A percentile compares a stretch with the other conserved stretches of the same genome.
Conservation (phyloP, 768 basidiomycete genomes). For the Leccinum boreale region DNA sequence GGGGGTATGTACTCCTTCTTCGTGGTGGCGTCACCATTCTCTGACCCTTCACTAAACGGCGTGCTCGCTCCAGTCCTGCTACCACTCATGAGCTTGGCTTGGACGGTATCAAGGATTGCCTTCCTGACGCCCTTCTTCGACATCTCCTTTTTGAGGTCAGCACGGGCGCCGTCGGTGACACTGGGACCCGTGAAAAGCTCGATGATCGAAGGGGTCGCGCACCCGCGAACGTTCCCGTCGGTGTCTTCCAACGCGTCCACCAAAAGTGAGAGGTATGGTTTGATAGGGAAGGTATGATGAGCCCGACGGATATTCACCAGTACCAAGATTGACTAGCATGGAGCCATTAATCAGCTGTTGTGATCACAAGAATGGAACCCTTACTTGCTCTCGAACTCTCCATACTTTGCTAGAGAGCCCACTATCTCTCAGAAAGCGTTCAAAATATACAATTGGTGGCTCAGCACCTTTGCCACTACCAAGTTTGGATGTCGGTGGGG, state of each 20-base stretch:
- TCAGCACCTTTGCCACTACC: constrained; percentile 61
- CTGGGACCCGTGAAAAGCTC: constrained; percentile 82
- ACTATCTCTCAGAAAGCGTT: constrained; percentile 65
- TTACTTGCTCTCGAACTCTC: constrained; percentile 84
- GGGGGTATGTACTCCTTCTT: constrained; percentile 72
- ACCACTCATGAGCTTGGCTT: constrained; percentile 56
- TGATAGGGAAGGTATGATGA: constrained; percentile 74
- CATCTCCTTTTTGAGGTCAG: constrained; percentile 93
- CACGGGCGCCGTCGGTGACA: constrained; percentile 81
- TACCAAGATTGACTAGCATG: constrained; percentile 53
- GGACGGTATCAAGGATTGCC: constrained; percentile 77
- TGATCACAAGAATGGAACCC: constrained; percentile 17
- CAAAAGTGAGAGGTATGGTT: constrained; percentile 73
- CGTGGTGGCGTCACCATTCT: constrained; percentile 38
- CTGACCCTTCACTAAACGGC: constrained; percentile 56
- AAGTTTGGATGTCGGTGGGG: constrained; percentile 43
- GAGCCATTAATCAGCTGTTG: neutral
- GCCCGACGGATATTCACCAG: constrained; percentile 71
- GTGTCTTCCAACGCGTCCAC: constrained; percentile 88
- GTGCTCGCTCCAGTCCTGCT: constrained; percentile 41
- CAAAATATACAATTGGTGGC: constrained; percentile 58
- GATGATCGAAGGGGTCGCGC: constrained; percentile 75
- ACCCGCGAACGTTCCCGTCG: constrained; percentile 86
- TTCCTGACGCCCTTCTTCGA: constrained; percentile 82
- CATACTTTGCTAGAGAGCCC: constrained; percentile 80